Conservation (phyloP, 805 yeast species). For the Zygoascus biomembranicola region DNA sequence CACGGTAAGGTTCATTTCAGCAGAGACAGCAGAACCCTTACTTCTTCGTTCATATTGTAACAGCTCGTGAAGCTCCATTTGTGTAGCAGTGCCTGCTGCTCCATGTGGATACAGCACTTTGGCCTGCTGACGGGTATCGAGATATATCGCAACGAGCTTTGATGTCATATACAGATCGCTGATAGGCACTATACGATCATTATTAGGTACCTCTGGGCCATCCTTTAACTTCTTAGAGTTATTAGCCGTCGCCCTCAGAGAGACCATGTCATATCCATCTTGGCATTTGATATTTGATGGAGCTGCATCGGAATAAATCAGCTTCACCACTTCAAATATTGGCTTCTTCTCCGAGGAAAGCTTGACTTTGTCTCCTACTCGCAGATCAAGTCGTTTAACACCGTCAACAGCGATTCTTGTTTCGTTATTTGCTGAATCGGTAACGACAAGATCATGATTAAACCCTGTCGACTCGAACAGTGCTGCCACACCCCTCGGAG, state of each 20-base stretch:
- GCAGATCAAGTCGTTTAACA: slow-evolving; percentile 9
- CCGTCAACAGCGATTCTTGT: background rate
- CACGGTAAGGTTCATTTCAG: background rate
- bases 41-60: background rate
- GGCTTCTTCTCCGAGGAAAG: slow-evolving; percentile 9
- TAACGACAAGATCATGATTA: background rate
- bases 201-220: background rate
- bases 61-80: background rate
- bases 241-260: background rate
- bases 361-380: slow-evolving; percentile 15
- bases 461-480: background rate
- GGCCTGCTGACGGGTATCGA: background rate
- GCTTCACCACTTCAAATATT: slow-evolving; percentile 10
- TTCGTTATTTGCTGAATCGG: background rate
- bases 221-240: background rate
- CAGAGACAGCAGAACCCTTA: background rate
- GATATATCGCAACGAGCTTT: slow-evolving; percentile 2
- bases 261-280: background rate
- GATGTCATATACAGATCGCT: slow-evolving; percentile 9
- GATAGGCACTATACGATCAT: slow-evolving; percentile 1
- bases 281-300: background rate
- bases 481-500: background rate
- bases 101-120: background rate
- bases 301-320: slow-evolving; percentile 1
- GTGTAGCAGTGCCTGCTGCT: background rate